Conservation (phyloP, 352 stramenopile species). For the Halophytophthora polymorphica region DNA sequence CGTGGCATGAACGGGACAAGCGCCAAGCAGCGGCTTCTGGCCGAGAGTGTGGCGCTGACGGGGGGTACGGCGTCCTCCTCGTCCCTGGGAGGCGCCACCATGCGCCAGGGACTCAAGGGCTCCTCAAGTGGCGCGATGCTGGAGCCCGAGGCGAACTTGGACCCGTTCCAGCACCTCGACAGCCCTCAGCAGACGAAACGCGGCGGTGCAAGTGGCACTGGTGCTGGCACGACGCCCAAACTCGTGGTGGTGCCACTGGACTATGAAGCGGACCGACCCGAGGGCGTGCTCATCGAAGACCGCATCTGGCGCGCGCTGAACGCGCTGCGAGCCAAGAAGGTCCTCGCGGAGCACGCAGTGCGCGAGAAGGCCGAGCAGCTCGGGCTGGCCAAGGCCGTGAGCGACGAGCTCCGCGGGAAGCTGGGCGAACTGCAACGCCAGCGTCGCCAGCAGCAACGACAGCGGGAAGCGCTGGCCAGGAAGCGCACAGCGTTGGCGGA, state of each 20-base stretch:
- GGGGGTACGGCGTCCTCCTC: constrained; percentile 32
- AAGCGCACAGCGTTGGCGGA: constrained; percentile 16
- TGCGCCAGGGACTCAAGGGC: constrained; percentile 35
- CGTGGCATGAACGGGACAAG: constrained; percentile 15
- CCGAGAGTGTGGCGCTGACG: constrained; percentile 23
- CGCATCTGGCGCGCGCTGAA: constrained; percentile 68
- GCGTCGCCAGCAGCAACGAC: constrained; percentile 25
- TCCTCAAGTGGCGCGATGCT: constrained; percentile 16
- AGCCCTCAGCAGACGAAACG: constrained; percentile 25
- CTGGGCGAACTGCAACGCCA: constrained; percentile 38
- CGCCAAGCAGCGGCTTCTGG: constrained; percentile 49
- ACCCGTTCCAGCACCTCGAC: constrained; percentile 73
- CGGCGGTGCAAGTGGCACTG: constrained; percentile 4
- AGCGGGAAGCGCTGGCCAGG: constrained; percentile 8
- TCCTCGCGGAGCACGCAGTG: constrained; percentile 50
- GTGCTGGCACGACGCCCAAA: constrained; percentile 5
- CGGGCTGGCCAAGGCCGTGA: constrained; percentile 36
- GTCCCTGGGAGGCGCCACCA: constrained; percentile 14
- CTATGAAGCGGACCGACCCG: constrained; percentile 62
- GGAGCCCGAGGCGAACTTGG: constrained; percentile 48
- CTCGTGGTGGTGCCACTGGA: constrained; percentile 62
- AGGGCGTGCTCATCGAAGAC: constrained; percentile 62
- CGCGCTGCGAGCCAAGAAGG: constrained; percentile 57
- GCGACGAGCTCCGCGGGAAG: constrained; percentile 50
- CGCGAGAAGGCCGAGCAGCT: constrained; percentile 58